Evolutionary conservation across 2,329 filamentous ascomycete genomes (phyloP).

Genomic region (Fusarium xylarioides): DNA sequence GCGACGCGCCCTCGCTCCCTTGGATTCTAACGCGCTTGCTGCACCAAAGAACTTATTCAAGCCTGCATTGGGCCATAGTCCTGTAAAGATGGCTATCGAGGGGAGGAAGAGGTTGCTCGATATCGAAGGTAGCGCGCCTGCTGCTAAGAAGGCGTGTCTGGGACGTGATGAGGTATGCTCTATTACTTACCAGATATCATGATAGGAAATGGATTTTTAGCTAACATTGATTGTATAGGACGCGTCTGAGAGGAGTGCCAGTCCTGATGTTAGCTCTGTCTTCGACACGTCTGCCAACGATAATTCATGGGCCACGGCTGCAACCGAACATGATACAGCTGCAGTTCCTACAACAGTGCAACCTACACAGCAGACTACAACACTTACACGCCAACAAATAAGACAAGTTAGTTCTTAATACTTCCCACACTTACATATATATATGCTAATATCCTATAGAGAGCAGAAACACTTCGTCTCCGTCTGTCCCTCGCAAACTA

Average conservation of each 20-base stretch:
- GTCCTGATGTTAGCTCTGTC: conserved; percentile 58
- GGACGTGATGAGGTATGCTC: conserved; percentile 45
- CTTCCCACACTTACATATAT: neutral
- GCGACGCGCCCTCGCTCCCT: conserved; percentile 59
- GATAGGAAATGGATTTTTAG: neutral
- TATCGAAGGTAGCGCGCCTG: conserved; percentile 37
- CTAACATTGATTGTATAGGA: conserved; percentile 28
- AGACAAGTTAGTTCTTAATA: conserved; percentile 54
- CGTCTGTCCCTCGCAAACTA: conserved; percentile 77
- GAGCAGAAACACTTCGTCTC: conserved; percentile 72
- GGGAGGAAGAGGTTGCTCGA: conserved; percentile 44
- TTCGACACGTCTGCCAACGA: conserved; percentile 60
- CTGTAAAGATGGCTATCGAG: conserved; percentile 38
- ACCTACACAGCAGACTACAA: conserved; percentile 7
- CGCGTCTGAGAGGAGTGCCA: conserved; percentile 45
- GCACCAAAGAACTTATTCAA: conserved; percentile 42
- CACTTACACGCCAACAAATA: conserved; percentile 62
- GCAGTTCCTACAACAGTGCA: conserved; percentile 12
- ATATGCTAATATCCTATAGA: conserved; percentile 50
- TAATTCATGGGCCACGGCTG: conserved; percentile 57
- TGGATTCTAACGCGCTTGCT: conserved; percentile 56
- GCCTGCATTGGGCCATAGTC: conserved; percentile 34
- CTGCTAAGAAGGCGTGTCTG: conserved; percentile 48
- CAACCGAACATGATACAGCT: conserved; percentile 59
- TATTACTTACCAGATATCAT: neutral